phyloP scores from a whole-genome alignment of 306 rosid species.

The Cajanus cajan region DNA sequence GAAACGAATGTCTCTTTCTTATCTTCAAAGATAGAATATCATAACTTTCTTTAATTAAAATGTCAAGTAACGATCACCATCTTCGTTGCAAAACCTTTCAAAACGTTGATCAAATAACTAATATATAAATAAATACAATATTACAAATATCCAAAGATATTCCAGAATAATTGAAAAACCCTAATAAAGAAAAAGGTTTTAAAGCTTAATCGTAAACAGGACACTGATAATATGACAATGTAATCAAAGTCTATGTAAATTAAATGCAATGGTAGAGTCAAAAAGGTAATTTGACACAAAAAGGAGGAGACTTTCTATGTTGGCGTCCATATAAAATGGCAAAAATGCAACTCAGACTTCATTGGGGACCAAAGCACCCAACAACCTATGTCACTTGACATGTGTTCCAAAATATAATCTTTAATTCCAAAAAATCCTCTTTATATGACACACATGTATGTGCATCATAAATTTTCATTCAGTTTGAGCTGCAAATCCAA shows the following conservation, averaged over 20 bases:
- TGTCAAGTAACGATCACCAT: not conserved
- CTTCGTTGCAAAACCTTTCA: not conserved
- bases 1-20: not conserved
- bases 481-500: conserved; percentile 17
- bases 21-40: not conserved
- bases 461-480: conserved; percentile 19
- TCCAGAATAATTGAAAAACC: not conserved
- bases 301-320: conserved; percentile 25
- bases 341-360: not conserved
- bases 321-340: conserved; percentile 30
- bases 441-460: not conserved
- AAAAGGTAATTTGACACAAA: conserved; percentile 21
- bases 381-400: conserved; percentile 21
- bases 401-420: conserved; percentile 4
- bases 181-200: not conserved
- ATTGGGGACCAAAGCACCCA: conserved; percentile 18
- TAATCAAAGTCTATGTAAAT: not conserved
- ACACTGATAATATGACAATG: not conserved
- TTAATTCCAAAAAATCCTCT: conserved; percentile 12
- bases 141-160: not conserved
- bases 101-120: not conserved
- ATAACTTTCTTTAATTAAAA: not conserved
- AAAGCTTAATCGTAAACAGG: not conserved
- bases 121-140: not conserved
- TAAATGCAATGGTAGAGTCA: conserved; percentile 4